Evolutionary conservation across 306 rosid genomes (phyloP).

Genomic region (Medicago ruthenica): DNA sequence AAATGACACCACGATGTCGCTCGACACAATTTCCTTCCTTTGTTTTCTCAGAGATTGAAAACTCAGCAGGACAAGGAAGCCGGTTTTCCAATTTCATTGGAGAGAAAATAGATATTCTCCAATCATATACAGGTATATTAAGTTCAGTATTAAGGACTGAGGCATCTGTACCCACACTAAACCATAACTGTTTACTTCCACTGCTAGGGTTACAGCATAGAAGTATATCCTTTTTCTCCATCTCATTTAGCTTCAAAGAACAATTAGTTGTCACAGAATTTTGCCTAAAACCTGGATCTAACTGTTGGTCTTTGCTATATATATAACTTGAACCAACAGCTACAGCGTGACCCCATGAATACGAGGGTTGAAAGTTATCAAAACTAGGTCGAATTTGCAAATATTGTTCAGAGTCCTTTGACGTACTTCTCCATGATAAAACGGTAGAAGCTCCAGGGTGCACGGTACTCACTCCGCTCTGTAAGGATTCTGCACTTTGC

Average conservation of each 20-base stretch:
- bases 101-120: constrained; percentile 85
- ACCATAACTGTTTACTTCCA: constrained; percentile 76
- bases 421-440: constrained; percentile 87
- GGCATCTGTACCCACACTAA: constrained; percentile 90
- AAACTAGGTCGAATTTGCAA: constrained; percentile 75
- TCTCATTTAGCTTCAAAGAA: constrained; percentile 79
- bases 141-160: constrained; percentile 91
- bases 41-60: constrained; percentile 74
- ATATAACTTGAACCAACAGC: constrained; percentile 78
- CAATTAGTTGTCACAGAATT: constrained; percentile 53
- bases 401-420: constrained; percentile 70
- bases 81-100: constrained; percentile 92
- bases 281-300: constrained; percentile 71
- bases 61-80: constrained; percentile 89
- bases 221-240: constrained; percentile 90
- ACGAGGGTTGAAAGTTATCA: constrained; percentile 58
- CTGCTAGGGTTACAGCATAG: constrained; percentile 66
- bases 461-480: constrained; percentile 54
- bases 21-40: constrained; percentile 72
- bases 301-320: constrained; percentile 70
- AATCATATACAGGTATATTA: constrained; percentile 91
- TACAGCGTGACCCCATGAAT: constrained; percentile 73
- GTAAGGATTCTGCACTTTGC: constrained; percentile 47
- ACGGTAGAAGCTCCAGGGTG: constrained; percentile 71
- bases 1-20: constrained; percentile 66